phyloP scores from a whole-genome alignment of 345 rosid species.

The Luvunga scandens region DNA sequence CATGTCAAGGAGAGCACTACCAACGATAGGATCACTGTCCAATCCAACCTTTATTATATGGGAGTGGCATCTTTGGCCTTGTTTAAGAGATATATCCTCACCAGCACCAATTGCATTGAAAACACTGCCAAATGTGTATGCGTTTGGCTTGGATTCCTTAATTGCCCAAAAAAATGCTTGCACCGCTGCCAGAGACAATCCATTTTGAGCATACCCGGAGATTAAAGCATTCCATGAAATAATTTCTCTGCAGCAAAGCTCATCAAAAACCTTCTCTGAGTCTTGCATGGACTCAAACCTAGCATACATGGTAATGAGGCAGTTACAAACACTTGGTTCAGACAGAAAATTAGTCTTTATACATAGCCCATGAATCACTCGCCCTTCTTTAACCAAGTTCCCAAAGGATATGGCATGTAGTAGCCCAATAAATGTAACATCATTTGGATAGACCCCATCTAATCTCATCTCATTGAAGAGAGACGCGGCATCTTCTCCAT shows the following conservation, averaged over 20 bases:
- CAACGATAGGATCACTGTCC: conserved; percentile 54
- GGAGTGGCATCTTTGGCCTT: conserved; percentile 77
- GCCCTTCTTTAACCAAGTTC: conserved; percentile 51
- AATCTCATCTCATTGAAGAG: conserved; percentile 64
- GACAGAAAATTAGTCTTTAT: conserved; percentile 46
- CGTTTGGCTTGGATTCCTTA: conserved; percentile 53
- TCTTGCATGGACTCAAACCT: conserved; percentile 57
- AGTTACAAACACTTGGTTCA: conserved; percentile 55
- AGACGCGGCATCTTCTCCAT: conserved; percentile 49
- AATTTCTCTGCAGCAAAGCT: conserved; percentile 48
- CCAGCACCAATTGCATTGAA: conserved; percentile 78
- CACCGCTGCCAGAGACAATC: conserved; percentile 54
- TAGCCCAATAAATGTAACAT: conserved; percentile 68
- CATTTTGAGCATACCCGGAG: conserved; percentile 76
- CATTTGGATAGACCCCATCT: conserved; percentile 71
- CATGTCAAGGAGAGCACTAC: conserved; percentile 87
- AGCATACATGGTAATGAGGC: conserved; percentile 87
- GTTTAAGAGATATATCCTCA: conserved; percentile 68
- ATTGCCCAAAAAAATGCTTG: conserved; percentile 38
- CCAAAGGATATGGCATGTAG: conserved; percentile 49
- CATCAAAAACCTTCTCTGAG: conserved; percentile 57
- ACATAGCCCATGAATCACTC: conserved; percentile 61
- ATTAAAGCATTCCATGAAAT: conserved; percentile 84
- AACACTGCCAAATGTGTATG: conserved; percentile 81
- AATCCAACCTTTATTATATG: conserved; percentile 60